These are phyloP conservation scores for Lasiodiplodia gonubiensis DNA, from an alignment of 2,329 filamentous ascomycete genomes.

Conservation along the genomic window DNA sequence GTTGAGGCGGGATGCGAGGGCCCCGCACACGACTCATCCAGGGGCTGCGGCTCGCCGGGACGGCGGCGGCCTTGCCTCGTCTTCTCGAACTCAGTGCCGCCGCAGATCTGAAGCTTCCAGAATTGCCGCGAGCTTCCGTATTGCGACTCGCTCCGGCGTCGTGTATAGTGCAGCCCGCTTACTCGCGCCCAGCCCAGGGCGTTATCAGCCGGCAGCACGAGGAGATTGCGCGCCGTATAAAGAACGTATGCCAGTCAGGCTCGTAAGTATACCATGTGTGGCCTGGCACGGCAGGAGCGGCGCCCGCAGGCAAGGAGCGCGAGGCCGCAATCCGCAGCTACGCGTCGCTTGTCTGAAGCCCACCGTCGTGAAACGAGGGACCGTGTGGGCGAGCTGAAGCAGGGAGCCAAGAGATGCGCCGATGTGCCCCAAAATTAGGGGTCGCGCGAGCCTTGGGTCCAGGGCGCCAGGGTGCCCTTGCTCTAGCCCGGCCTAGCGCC, in stretches of 20 bases:
- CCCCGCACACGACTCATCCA: conserved; percentile 15
- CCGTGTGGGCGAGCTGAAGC: conserved; percentile 21
- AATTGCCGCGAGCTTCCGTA: conserved; percentile 15
- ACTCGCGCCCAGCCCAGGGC: neutral
- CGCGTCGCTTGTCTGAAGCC: conserved; percentile 16
- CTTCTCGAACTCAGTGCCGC: conserved; percentile 18
- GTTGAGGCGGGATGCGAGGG: neutral
- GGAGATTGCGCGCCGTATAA: conserved; percentile 14
- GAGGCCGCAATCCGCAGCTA: neutral
- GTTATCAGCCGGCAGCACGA: neutral
- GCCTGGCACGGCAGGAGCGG: conserved; percentile 17
- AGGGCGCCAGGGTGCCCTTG: conserved; percentile 13
- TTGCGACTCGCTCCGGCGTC: conserved; percentile 19
- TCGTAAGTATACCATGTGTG: neutral
- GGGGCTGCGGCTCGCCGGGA: conserved; percentile 21
- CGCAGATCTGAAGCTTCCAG: conserved; percentile 22
- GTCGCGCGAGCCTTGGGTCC: neutral
- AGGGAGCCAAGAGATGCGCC: conserved; percentile 16
- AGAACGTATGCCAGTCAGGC: neutral
- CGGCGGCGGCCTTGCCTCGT: conserved; percentile 20
- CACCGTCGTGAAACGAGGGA: conserved; percentile 23
- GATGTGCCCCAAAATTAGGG: conserved; percentile 24
- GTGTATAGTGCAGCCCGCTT: conserved; percentile 9
- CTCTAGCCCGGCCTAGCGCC: conserved; percentile 7
- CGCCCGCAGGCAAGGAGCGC: neutral